A percentile compares a stretch with the other conserved stretches of the same genome.
These are phyloP conservation scores for Lipomyces orientalis DNA, from an alignment of 805 yeast genomes.

Conservation along the genomic window DNA sequence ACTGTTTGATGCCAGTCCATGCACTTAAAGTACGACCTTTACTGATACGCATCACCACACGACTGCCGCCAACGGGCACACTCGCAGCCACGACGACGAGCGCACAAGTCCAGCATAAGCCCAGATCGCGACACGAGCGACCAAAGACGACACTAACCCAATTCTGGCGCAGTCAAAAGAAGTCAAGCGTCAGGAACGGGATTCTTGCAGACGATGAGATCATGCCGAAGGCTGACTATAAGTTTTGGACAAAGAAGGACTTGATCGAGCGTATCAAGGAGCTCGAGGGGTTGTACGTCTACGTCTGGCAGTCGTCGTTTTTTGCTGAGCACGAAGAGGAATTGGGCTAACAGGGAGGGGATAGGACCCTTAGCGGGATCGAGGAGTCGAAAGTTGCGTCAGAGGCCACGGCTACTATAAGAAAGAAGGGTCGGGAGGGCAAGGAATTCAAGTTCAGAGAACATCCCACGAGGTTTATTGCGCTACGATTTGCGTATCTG, in stretches of 20 bases:
- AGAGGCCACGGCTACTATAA: slow-evolving; percentile 1
- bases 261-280: slow-evolving; percentile 62
- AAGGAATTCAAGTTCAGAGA: slow-evolving; percentile 25
- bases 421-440: slow-evolving; percentile 22
- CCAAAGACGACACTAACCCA: not conserved
- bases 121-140: not conserved
- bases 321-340: slow-evolving; percentile 1
- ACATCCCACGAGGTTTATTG: slow-evolving; percentile 65
- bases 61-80: not conserved
- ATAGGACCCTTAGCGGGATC: slow-evolving; percentile 1
- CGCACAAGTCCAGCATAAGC: not conserved
- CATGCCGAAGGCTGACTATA: slow-evolving; percentile 50
- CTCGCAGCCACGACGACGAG: not conserved
- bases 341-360: not conserved
- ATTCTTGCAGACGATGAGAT: slow-evolving; percentile 5
- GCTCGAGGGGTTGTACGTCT: slow-evolving; percentile 52
- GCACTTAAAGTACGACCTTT: not conserved
- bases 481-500: slow-evolving; percentile 80
- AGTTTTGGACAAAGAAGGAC: slow-evolving; percentile 68
- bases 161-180: not conserved
- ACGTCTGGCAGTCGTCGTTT: not conserved
- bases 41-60: not conserved
- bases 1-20: not conserved
- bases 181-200: not conserved
- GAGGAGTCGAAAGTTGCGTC: not conserved